Evolutionary conservation across 768 basidiomycete species (phyloP).

Genomic region (Coprinopsis marcescibilis): DNA sequence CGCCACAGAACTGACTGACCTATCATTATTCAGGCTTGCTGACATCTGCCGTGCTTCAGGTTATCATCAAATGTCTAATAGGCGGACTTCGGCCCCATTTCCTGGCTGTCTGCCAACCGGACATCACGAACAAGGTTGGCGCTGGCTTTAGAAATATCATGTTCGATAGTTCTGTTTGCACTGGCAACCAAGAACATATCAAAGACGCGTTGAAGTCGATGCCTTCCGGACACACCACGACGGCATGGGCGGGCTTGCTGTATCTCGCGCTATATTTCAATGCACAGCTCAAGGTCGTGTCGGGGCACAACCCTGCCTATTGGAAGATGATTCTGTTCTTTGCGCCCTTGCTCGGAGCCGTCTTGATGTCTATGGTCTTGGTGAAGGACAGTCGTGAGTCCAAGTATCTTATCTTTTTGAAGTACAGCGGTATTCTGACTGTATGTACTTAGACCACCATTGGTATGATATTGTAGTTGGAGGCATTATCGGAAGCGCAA

Average conservation of each 20-base stretch:
- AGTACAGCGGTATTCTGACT: background rate
- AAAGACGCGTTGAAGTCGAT: conserved; percentile 51
- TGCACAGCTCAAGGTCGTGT: conserved; percentile 53
- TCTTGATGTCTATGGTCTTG: conserved; percentile 46
- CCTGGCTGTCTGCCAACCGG: conserved; percentile 48
- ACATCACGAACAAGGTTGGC: too few species aligned
- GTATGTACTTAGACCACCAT: conserved; percentile 34
- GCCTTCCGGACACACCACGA: conserved; percentile 53
- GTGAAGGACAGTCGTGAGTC: conserved; percentile 36
- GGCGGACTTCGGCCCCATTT: conserved; percentile 49
- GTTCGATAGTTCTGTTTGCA: conserved; percentile 48
- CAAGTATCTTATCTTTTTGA: background rate
- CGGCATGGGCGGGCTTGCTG: conserved; percentile 49
- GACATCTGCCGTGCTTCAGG: conserved; percentile 32
- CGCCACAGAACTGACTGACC: background rate
- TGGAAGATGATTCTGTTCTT: conserved; percentile 57
- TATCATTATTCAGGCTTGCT: conserved; percentile 21
- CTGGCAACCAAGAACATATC: conserved; percentile 48
- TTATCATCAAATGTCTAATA: conserved; percentile 53
- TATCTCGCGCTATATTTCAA: conserved; percentile 44
- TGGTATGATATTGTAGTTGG: conserved; percentile 56
- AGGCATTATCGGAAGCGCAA: conserved; percentile 41
- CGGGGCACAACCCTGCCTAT: conserved; percentile 53
- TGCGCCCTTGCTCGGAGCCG: conserved; percentile 49
- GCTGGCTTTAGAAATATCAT: conserved; percentile 42